Percentiles rank a stretch among this genome's conserved stretches.
These are phyloP conservation scores for Aspergillus phoenicis DNA, from an alignment of 2,329 filamentous ascomycete genomes.

Conservation along the genomic window DNA sequence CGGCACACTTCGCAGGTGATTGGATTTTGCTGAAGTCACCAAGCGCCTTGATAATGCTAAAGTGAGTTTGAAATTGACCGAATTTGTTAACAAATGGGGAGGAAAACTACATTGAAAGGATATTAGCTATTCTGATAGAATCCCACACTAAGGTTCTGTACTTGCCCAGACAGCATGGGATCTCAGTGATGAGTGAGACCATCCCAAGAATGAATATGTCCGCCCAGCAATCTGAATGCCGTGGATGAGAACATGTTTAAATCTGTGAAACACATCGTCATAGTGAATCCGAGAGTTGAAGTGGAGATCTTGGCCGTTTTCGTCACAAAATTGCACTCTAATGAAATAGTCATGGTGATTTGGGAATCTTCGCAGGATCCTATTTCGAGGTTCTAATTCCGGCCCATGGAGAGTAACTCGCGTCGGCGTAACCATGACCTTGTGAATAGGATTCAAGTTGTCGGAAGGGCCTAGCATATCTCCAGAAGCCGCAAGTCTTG, in stretches of 20 bases:
- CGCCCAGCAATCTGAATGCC: slow-evolving; percentile 68
- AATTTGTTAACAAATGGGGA: slow-evolving; percentile 48
- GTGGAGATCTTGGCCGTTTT: slow-evolving; percentile 27
- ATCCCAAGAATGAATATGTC: slow-evolving; percentile 69
- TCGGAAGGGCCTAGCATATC: slow-evolving; percentile 21
- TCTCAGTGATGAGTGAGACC: slow-evolving; percentile 76
- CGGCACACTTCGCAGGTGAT: slow-evolving; percentile 60
- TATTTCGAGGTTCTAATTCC: slow-evolving; percentile 46
- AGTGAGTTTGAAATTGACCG: slow-evolving; percentile 34
- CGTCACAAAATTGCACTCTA: slow-evolving; percentile 30
- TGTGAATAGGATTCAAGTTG: slow-evolving; percentile 56
- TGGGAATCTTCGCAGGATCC: slow-evolving; percentile 30
- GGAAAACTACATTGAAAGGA: slow-evolving; percentile 37
- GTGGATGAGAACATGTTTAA: slow-evolving; percentile 59
- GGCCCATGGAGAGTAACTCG: slow-evolving; percentile 60
- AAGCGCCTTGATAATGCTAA: slow-evolving; percentile 49
- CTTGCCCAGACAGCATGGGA: slow-evolving; percentile 67
- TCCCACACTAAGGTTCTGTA: background rate
- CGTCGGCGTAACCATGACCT: slow-evolving; percentile 61
- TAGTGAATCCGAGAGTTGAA: slow-evolving; percentile 22
- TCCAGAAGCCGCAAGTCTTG: slow-evolving; percentile 23
- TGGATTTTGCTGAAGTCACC: slow-evolving; percentile 55
- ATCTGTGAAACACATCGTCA: slow-evolving; percentile 49
- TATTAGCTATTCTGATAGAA: background rate
- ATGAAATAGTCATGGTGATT: slow-evolving; percentile 30